phyloP scores from a whole-genome alignment of 1,139 yeast species.

The Debaryomyces robertsiae region DNA sequence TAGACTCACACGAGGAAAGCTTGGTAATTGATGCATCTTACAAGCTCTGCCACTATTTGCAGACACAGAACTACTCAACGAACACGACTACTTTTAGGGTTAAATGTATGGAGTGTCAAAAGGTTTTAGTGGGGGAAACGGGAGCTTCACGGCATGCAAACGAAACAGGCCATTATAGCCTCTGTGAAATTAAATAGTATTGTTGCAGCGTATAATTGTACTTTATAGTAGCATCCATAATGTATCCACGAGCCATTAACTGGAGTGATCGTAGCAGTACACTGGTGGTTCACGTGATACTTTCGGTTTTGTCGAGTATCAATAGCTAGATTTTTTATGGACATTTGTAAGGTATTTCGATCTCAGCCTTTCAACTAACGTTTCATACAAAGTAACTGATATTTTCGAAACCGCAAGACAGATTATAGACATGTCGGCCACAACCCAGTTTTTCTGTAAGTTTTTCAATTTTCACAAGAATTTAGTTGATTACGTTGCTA shows the following conservation, averaged over 20 bases:
- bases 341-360: conserved; percentile 4
- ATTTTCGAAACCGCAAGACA: conserved; percentile 4
- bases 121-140: conserved; percentile 60
- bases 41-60: conserved; percentile 48
- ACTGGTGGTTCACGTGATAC: no score
- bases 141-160: conserved; percentile 71
- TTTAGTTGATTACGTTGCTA: not conserved
- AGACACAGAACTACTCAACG: conserved; percentile 60
- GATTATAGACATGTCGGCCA: conserved; percentile 31
- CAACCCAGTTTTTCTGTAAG: conserved; percentile 49
- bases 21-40: conserved; percentile 40
- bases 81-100: conserved; percentile 65
- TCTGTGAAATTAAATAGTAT: conserved; percentile 56
- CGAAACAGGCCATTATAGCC: conserved; percentile 61
- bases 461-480: conserved; percentile 13
- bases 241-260: not conserved
- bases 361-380: conserved; percentile 1
- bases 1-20: conserved; percentile 29
- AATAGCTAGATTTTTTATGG: conserved; percentile 5
- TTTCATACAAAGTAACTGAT: conserved; percentile 3
- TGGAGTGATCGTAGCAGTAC: not conserved
- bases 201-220: not conserved
- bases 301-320: conserved; percentile 9
- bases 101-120: conserved; percentile 60
- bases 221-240: not conserved